phyloP scores from a whole-genome alignment of 1,284 basidiomycete species.

The Tilletia horrida region DNA sequence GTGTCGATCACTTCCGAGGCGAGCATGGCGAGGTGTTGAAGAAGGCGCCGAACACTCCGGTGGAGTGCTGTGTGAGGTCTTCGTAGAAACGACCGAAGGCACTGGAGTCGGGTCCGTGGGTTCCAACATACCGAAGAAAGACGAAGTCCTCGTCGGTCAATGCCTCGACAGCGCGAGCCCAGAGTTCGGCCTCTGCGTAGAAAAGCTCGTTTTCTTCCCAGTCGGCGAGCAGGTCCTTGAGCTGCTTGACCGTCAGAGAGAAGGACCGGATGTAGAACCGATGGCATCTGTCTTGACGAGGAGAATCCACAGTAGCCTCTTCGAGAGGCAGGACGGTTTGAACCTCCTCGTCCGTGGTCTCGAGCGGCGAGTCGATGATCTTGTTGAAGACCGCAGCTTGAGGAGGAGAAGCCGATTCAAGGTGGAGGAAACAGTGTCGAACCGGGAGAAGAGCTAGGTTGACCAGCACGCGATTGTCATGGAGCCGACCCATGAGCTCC shows the following conservation, averaged over 20 bases:
- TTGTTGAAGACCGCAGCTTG: background rate
- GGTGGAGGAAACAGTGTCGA: background rate
- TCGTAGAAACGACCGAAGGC: background rate
- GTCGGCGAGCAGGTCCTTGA: background rate
- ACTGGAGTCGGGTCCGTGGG: background rate
- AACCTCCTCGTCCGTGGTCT: background rate
- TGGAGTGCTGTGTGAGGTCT: background rate
- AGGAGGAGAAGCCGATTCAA: background rate
- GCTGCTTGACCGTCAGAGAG: background rate
- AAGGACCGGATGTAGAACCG: background rate
- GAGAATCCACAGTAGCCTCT: background rate
- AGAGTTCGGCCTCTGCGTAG: background rate
- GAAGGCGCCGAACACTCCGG: background rate
- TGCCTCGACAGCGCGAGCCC: background rate
- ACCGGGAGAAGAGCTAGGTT: background rate
- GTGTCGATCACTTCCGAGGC: background rate
- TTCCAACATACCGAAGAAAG: background rate
- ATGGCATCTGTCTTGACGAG: background rate
- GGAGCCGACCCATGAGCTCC: background rate
- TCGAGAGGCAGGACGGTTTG: background rate
- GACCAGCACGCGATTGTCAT: background rate
- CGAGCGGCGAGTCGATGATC: background rate
- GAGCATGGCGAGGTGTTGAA: constrained; percentile 1
- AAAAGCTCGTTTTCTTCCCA: background rate
- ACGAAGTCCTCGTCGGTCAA: background rate